Evolutionary conservation across 768 basidiomycete species (phyloP), one percentile per base, ranked within the genome.

Genomic region (Naganishia randhawae): DNA sequence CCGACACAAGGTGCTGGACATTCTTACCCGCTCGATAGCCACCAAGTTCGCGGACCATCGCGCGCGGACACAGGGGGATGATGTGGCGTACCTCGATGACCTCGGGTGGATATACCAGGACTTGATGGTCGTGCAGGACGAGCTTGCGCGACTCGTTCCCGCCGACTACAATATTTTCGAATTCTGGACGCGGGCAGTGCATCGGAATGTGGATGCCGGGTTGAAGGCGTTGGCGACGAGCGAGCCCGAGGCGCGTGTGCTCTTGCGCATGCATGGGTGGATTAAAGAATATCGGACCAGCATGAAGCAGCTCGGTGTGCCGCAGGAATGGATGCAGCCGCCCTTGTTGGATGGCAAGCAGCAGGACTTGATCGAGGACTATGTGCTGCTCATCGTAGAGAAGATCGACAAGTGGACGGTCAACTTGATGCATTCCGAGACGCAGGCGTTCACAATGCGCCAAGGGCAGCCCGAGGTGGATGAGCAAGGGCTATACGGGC

Each of bases 341-440:
- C 87, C 94, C 0, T 82, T 98, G n/a, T 84, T 99, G 37, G 93
- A 92, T 68, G 95, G 96, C 67, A 92, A 93, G 78, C 92, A 95
- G 75, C 92, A 96, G 78, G 82, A 82, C 32, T 85, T 99, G 67
- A 93, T 98, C 73, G 95, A 99, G 73, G 92, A 94, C 74, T 99
- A 99, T 81, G 86, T 96, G 63, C 86, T 87, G 71, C 85, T 98
- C 69, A 94, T 99, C 79, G 86, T 96, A 77, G 86, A 85, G 79
- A 97, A 97, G 79, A 87, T 98, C 62, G 94, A 97, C 79, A 95
- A 99, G 78, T 99, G 96, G 96, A 89, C 91, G 7, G 81, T 84
- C 52, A 98, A 96, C 78, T 84, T 98, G 63, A 94, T 96, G 89
- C 89, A 87, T 77, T 89, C 90, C 19, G 95, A 98, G 78, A 81